A percentile compares a stretch with the other conserved stretches of the same genome.
phyloP scores from a whole-genome alignment of 345 rosid genomes.

The Rhodamnia rubescens region DNA sequence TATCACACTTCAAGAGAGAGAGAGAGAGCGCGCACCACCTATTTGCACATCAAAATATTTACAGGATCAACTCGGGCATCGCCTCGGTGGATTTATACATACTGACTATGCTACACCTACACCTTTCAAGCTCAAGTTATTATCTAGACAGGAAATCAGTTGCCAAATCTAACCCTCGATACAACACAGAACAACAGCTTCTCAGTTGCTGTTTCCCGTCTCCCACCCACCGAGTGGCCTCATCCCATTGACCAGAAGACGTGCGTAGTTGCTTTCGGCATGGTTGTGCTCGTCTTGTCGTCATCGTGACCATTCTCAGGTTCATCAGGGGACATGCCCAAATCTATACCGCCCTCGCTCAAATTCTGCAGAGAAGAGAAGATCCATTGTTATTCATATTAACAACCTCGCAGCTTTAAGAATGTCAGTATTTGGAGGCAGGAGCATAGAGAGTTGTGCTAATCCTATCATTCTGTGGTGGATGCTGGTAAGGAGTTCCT shows the following conservation, averaged over 20 bases:
- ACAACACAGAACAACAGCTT: no score
- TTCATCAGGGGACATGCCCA: conserved; percentile 49
- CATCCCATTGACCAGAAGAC: background rate
- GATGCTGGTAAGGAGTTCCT: background rate
- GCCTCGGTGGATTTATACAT: background rate
- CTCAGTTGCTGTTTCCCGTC: no score
- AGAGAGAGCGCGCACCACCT: no score
- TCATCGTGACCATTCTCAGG: conserved; percentile 2
- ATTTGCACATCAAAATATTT: background rate
- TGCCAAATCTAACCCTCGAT: no score
- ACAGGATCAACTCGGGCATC: background rate
- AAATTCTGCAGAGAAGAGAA: conserved; percentile 29
- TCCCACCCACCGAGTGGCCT: background rate
- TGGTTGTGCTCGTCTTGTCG: background rate
- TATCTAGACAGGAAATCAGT: no score
- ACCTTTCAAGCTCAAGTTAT: no score
- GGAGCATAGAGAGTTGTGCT: background rate
- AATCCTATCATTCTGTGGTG: background rate
- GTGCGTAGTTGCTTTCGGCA: background rate
- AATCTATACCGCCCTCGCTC: conserved; percentile 26
- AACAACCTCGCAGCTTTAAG: background rate
- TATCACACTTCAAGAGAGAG: no score
- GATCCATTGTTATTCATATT: background rate
- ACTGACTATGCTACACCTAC: no score
- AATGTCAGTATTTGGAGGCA: background rate